These are phyloP conservation scores for Coniosporium tulheliwenetii DNA, from an alignment of 2,329 filamentous ascomycete genomes.

Conservation along the genomic window DNA sequence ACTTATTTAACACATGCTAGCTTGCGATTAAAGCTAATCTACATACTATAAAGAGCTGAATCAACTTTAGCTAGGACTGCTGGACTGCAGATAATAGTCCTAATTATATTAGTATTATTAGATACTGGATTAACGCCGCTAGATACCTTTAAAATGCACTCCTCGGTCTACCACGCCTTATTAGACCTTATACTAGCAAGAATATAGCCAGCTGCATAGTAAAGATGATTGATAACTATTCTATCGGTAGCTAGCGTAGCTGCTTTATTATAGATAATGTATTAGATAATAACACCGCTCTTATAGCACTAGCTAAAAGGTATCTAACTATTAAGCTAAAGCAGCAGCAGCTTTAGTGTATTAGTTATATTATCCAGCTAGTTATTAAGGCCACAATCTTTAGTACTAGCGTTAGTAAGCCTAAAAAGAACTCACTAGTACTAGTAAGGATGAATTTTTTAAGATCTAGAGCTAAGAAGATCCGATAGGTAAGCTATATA, in stretches of 20 bases:
- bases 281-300: not conserved
- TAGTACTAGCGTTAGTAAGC: too few relatives aligned
- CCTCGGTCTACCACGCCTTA: not conserved
- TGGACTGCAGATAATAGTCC: not conserved
- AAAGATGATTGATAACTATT: not conserved
- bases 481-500: too few relatives aligned
- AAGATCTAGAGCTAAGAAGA: too few relatives aligned
- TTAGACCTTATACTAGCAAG: not conserved
- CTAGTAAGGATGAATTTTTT: too few relatives aligned
- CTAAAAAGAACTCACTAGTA: not conserved
- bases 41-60: not conserved
- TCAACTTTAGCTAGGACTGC: not conserved
- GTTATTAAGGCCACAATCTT: not conserved
- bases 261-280: not conserved
- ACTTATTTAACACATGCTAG: too few relatives aligned
- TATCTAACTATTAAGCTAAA: not conserved
- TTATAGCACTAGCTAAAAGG: not conserved
- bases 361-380: not conserved
- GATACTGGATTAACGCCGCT: not conserved
- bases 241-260: not conserved
- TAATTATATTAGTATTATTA: not conserved
- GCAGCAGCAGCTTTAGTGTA: not conserved
- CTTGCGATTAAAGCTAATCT: too few relatives aligned
- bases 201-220: not conserved
- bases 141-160: not conserved